Base-by-base conservation (phyloP, 1,284 basidiomycete genomes). In the Gastroboletus turbinatus region DNA sequence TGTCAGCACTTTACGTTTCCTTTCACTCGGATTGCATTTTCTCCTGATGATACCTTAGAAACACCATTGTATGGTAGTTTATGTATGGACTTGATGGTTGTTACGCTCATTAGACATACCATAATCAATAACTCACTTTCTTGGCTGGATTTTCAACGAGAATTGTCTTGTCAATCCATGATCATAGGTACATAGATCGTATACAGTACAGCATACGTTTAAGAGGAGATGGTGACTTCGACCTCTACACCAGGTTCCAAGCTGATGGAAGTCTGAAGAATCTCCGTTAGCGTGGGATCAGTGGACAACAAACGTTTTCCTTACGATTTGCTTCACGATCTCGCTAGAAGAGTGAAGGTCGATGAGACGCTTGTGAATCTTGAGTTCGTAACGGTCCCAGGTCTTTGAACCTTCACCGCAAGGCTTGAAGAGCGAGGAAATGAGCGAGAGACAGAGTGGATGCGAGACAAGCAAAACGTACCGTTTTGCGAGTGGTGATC, bases 331-430 rank as follows among this genome's bases (percentile, higher is more conserved):
- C 87, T 99, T 99, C 80, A 99, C 97, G 68, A 98, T 93, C 82
- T 99, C 97, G 73, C 92, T 94, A 61, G 96, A 96, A 59, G 96
- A 96, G 83, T 96, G 94, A 64, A 99, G 83, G 84, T 99, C 97
- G 74, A 99, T 99, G 76, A 99, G 85, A 72, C 97, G 93, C 84
- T 99, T 99, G 90, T 99, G 96, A 67, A 99, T 86, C 83, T 96
- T 95, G 81, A 99, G 88, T 82, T 99, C 96, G 80, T 96, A 99
- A 72, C 93, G 89, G 80, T 99, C 97, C 97, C 97, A 99, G 74
- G 97, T 99, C 90, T 99, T 99, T 73, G 94, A 96, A 85, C 97
- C 97, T 81, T 99, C 97, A 96, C 97, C 97, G 76, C 97, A 97
- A 79, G 96, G 92, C 92, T 96, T 19, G 70, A 19, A 44, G 21